phyloP scores from a whole-genome alignment of 1,284 basidiomycete genomes.

The Cutaneotrichosporon sp. region DNA sequence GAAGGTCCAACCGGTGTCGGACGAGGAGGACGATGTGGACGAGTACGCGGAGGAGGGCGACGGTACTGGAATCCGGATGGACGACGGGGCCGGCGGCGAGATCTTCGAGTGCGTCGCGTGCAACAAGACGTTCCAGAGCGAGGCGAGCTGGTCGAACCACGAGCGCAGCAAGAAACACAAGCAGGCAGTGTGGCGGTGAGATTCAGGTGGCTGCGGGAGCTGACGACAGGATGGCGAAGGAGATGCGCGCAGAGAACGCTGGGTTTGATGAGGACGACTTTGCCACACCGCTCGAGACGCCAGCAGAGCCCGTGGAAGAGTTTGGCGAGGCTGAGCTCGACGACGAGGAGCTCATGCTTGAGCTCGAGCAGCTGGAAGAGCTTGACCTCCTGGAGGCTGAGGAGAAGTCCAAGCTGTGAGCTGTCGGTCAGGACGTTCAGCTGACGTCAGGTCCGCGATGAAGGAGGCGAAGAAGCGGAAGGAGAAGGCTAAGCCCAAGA shows the following conservation, averaged over 20 bases:
- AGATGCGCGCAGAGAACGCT: slow-evolving; percentile 55
- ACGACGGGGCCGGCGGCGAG: slow-evolving; percentile 38
- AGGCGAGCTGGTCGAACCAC: slow-evolving; percentile 94
- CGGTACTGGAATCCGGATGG: slow-evolving; percentile 37
- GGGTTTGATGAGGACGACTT: slow-evolving; percentile 24
- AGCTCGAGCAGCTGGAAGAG: slow-evolving; percentile 17
- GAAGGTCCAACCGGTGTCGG: slow-evolving; percentile 66
- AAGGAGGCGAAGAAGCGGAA: slow-evolving; percentile 19
- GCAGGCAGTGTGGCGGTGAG: slow-evolving; percentile 73
- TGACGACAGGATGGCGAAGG: slow-evolving; percentile 69
- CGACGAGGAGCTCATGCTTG: slow-evolving; percentile 30
- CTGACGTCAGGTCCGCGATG: slow-evolving; percentile 11
- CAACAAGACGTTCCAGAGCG: slow-evolving; percentile 83
- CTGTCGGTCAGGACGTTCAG: background rate
- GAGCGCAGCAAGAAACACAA: slow-evolving; percentile 95
- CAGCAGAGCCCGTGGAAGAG: slow-evolving; percentile 19
- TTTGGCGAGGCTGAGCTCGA: slow-evolving; percentile 16
- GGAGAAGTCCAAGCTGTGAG: slow-evolving; percentile 23
- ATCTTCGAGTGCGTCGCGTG: slow-evolving; percentile 95
- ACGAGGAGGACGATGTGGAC: slow-evolving; percentile 57
- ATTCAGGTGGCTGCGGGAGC: slow-evolving; percentile 51
- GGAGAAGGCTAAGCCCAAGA: slow-evolving; percentile 13
- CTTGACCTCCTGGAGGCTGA: slow-evolving; percentile 20
- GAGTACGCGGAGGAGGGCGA: slow-evolving; percentile 43
- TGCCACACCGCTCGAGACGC: slow-evolving; percentile 27